Evolutionary conservation across 2,329 filamentous ascomycete species (phyloP).

Genomic region (Fusarium subglutinans): DNA sequence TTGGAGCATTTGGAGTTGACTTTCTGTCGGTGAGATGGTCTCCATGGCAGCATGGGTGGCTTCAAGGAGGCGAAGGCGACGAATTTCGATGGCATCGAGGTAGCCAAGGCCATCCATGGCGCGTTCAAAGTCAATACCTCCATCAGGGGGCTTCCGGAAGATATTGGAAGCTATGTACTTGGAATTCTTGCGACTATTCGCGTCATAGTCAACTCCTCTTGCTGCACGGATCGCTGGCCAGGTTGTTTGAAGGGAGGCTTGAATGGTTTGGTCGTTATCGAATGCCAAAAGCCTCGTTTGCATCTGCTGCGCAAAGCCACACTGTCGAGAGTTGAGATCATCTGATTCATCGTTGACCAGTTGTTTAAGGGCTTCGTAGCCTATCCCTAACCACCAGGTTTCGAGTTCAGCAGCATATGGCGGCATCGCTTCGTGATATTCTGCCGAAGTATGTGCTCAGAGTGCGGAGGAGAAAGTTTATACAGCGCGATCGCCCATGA

Average conservation of each 20-base stretch:
- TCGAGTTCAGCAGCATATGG: conserved; percentile 45
- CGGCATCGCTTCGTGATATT: conserved; percentile 40
- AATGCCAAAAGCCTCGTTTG: conserved; percentile 45
- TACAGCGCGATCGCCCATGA: not conserved
- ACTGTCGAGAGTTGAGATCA: conserved; percentile 36
- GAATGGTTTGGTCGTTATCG: conserved; percentile 41
- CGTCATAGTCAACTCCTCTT: conserved; percentile 27
- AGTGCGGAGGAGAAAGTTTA: not conserved
- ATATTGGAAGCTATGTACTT: conserved; percentile 36
- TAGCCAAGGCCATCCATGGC: conserved; percentile 46
- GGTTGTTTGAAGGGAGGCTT: conserved; percentile 25
- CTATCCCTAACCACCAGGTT: conserved; percentile 47
- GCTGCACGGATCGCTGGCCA: conserved; percentile 30
- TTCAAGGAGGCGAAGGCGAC: conserved; percentile 43
- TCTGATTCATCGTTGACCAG: conserved; percentile 39
- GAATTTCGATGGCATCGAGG: conserved; percentile 47
- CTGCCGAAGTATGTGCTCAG: not conserved
- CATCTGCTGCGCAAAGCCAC: conserved; percentile 47
- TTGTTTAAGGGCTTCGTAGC: conserved; percentile 36
- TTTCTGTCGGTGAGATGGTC: conserved; percentile 5
- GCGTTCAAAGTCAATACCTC: conserved; percentile 40
- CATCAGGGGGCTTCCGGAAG: conserved; percentile 42
- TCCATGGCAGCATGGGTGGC: conserved; percentile 34
- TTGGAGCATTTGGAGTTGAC: conserved; percentile 37
- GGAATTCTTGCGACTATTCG: conserved; percentile 44